Evolutionary conservation across 1,139 yeast species (phyloP).

Genomic region (Debaryomyces fabryi): DNA sequence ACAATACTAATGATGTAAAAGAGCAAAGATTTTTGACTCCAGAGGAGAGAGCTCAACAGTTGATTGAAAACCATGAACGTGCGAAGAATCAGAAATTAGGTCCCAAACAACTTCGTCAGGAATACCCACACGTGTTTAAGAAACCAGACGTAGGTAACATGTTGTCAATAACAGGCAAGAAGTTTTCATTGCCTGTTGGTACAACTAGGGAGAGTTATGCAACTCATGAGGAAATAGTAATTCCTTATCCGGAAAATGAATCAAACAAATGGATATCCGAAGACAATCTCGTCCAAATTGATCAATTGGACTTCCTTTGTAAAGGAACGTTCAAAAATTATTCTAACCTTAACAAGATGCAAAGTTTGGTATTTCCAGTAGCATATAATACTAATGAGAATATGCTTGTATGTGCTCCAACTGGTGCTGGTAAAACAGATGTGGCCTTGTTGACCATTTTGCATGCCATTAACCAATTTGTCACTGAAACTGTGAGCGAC

Average conservation of each 20-base stretch:
- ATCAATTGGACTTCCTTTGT: conserved; percentile 74
- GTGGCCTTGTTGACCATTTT: conserved; percentile 87
- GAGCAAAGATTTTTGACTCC: conserved; percentile 49
- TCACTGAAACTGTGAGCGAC: conserved; percentile 48
- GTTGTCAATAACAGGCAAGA: conserved; percentile 77
- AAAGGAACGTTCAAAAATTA: conserved; percentile 84
- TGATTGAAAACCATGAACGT: conserved; percentile 53
- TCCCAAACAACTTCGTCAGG: conserved; percentile 48
- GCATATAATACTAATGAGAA: conserved; percentile 94
- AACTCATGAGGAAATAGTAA: conserved; percentile 79
- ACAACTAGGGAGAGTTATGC: conserved; percentile 65
- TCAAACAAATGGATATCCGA: conserved; percentile 52
- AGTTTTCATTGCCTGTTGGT: conserved; percentile 78
- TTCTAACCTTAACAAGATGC: conserved; percentile 80
- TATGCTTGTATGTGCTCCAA: conserved; percentile 97
- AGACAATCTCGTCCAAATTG: conserved; percentile 57
- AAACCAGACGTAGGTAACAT: conserved; percentile 67
- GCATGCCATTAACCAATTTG: conserved; percentile 74
- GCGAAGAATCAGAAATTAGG: conserved; percentile 55
- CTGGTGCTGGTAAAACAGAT: conserved; percentile 99
- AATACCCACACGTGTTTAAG: conserved; percentile 88
- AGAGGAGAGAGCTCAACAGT: conserved; percentile 59
- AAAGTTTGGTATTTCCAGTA: conserved; percentile 86
- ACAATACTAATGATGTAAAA: conserved; percentile 8
- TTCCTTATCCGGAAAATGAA: conserved; percentile 69